Percentiles rank a stretch among this genome's conserved stretches.
These are phyloP conservation scores for Agastache rugosa DNA, from an alignment of 257 asterid species.

Conservation along the genomic window DNA sequence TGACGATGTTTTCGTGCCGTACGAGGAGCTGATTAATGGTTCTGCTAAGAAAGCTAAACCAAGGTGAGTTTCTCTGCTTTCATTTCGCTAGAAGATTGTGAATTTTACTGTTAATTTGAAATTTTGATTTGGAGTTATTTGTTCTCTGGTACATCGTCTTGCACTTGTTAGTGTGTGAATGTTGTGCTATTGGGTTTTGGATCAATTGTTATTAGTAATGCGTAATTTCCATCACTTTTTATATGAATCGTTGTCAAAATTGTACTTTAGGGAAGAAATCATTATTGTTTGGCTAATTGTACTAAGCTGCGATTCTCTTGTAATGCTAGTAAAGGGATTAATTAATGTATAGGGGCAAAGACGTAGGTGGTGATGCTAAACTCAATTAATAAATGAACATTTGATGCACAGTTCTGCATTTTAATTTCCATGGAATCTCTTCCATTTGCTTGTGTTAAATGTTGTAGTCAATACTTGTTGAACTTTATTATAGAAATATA, in stretches of 20 bases:
- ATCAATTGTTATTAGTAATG: background rate
- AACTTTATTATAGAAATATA: background rate
- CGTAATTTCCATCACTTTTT: background rate
- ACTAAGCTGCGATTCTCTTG: background rate
- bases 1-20: conserved; percentile 59
- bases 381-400: conserved; percentile 7
- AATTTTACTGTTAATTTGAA: background rate
- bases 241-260: background rate
- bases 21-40: conserved; percentile 58
- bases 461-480: background rate
- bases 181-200: conserved; percentile 10
- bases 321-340: background rate
- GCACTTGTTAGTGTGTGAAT: background rate
- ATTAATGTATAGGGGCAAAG: background rate
- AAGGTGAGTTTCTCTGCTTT: conserved; percentile 44
- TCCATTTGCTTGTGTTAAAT: conserved; percentile 5
- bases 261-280: background rate
- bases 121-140: background rate
- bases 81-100: background rate
- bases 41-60: conserved; percentile 45
- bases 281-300: background rate
- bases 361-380: conserved; percentile 7
- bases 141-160: background rate
- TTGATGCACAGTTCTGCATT: background rate
- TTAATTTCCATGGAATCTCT: background rate